Conservation (phyloP, 1,284 basidiomycete genomes). For the Athelia sp. region DNA sequence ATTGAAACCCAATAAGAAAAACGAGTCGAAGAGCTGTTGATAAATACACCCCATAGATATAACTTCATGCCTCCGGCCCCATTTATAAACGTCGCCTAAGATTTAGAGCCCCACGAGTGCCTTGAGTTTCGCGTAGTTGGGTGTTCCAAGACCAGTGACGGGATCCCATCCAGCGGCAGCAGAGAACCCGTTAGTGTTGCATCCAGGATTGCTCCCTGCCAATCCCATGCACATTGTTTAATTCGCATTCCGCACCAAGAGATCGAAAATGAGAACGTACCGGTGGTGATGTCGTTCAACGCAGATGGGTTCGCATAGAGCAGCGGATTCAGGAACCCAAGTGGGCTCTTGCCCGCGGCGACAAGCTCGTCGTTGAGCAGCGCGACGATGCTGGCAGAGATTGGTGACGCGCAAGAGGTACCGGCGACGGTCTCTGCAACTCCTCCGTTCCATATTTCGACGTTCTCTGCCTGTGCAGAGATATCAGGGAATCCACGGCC, state of each 20-base stretch:
- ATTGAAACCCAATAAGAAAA: too few relatives aligned
- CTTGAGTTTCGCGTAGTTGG: slow-evolving; percentile 51
- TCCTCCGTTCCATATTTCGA: slow-evolving; percentile 23
- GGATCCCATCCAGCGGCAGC: slow-evolving; percentile 59
- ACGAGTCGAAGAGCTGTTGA: too few relatives aligned
- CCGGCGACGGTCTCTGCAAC: slow-evolving; percentile 30
- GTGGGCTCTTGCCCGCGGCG: slow-evolving; percentile 30
- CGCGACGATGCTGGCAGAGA: slow-evolving; percentile 44
- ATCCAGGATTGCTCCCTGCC: slow-evolving; percentile 32
- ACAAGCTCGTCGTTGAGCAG: slow-evolving; percentile 52
- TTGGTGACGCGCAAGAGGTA: slow-evolving; percentile 50
- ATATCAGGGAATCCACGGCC: slow-evolving; percentile 35
- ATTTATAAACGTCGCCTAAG: slow-evolving; percentile 16
- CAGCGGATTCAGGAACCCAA: slow-evolving; percentile 48
- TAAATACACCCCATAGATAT: too few relatives aligned
- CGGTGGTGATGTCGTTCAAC: slow-evolving; percentile 38
- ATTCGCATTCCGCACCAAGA: slow-evolving; percentile 55
- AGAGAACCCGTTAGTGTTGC: slow-evolving; percentile 30
- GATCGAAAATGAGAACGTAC: slow-evolving; percentile 67
- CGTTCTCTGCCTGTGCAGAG: slow-evolving; percentile 25
- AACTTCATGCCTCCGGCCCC: too few relatives aligned
- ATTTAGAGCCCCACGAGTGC: too few relatives aligned
- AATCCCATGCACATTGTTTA: slow-evolving; percentile 44
- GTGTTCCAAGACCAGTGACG: slow-evolving; percentile 59
- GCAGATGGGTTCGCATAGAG: slow-evolving; percentile 30